A percentile compares a stretch with the other conserved stretches of the same genome.
These are phyloP conservation scores for Aaosphaeria arxii DNA, from an alignment of 2,329 filamentous ascomycete genomes.

Conservation along the genomic window DNA sequence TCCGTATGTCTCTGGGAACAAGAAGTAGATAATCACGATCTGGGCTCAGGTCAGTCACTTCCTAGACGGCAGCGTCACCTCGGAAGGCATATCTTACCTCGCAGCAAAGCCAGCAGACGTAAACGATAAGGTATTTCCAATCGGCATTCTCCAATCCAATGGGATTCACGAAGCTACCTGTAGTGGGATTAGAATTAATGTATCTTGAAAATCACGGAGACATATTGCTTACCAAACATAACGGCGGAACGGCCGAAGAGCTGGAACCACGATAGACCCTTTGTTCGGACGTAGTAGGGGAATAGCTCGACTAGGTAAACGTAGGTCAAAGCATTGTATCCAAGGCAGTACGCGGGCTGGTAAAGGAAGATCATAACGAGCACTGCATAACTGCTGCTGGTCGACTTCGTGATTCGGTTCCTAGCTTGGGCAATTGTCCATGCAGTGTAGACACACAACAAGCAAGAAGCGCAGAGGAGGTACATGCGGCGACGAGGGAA, in stretches of 20 bases:
- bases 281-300: conserved; percentile 49
- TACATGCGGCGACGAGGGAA: conserved; percentile 57
- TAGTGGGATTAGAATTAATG: not conserved
- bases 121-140: conserved; percentile 65
- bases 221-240: conserved; percentile 46
- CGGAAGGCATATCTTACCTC: conserved; percentile 8
- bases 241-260: conserved; percentile 60
- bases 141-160: conserved; percentile 58
- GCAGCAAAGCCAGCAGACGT: conserved; percentile 38
- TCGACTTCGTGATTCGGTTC: conserved; percentile 43
- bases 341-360: conserved; percentile 53
- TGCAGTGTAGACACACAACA: conserved; percentile 32
- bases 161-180: conserved; percentile 58
- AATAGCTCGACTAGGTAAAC: conserved; percentile 53
- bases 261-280: conserved; percentile 57
- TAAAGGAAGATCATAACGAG: conserved; percentile 54
- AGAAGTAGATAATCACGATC: conserved; percentile 33
- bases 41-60: not conserved
- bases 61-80: no score
- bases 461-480: conserved; percentile 41
- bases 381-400: conserved; percentile 40
- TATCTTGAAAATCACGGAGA: not conserved
- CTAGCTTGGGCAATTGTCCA: conserved; percentile 48
- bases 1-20: conserved; percentile 33
- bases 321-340: conserved; percentile 58